Conservation (phyloP, 345 rosid genomes). For the Eucalyptus cloeziana region DNA sequence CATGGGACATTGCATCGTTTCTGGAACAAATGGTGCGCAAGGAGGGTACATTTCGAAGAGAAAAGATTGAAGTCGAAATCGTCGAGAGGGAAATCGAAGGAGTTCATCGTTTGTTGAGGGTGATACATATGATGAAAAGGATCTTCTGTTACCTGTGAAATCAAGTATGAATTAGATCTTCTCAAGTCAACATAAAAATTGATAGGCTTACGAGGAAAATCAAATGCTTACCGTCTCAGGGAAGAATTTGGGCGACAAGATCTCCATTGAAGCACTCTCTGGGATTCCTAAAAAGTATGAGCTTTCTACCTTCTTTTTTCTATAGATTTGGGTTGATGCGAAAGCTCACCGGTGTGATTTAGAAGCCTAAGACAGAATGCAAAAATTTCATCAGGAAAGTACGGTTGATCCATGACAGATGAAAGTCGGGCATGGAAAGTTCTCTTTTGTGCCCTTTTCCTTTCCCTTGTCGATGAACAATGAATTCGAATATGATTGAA, state of each 20-base stretch:
- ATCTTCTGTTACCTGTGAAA: neutral
- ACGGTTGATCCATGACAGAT: neutral
- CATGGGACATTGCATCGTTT: neutral
- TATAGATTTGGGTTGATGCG: neutral
- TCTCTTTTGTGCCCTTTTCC: neutral
- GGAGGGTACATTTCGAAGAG: neutral
- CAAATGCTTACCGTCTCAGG: conserved; percentile 8
- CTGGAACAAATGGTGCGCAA: neutral
- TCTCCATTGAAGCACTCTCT: conserved; percentile 9
- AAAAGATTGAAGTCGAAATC: neutral
- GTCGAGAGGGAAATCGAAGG: neutral
- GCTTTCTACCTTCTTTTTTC: neutral
- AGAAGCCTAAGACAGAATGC: neutral
- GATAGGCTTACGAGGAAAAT: neutral
- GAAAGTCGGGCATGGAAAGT: neutral
- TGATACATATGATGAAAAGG: neutral
- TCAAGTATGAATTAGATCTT: neutral
- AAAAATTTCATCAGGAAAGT: neutral
- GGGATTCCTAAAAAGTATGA: neutral
- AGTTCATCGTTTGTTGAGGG: neutral
- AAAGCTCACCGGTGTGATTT: neutral
- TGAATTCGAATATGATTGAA: neutral
- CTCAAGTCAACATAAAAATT: neutral
- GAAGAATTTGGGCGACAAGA: conserved; percentile 12
- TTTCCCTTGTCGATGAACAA: neutral